phyloP scores from a whole-genome alignment of 2,329 filamentous ascomycete species.

The Capronia epimyces region DNA sequence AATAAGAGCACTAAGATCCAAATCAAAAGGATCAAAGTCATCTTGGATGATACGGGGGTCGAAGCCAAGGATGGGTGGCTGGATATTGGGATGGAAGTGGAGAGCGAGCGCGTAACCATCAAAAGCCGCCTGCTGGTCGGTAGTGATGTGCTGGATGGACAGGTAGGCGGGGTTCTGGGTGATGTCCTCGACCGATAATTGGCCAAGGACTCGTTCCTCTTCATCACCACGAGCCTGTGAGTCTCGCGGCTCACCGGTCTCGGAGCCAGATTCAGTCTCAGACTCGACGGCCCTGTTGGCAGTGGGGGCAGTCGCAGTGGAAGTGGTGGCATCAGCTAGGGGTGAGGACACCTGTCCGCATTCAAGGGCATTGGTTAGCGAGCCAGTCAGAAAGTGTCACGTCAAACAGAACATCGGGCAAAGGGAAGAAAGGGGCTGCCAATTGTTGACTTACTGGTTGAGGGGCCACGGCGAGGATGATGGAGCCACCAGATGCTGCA shows the following conservation, averaged over 20 bases:
- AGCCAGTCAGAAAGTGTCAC: too few relatives aligned
- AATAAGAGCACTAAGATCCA: conserved; percentile 19
- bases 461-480: conserved; percentile 4
- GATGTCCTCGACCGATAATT: background rate
- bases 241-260: background rate
- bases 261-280: background rate
- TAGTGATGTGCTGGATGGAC: conserved; percentile 22
- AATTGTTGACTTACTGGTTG: conserved; percentile 11
- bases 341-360: background rate
- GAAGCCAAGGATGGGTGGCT: conserved; percentile 24
- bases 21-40: conserved; percentile 31
- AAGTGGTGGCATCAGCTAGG: background rate
- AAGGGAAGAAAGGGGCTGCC: too few relatives aligned
- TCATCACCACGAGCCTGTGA: background rate
- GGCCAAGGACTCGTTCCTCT: background rate
- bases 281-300: background rate
- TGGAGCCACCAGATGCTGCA: conserved; percentile 1
- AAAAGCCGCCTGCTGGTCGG: conserved; percentile 24
- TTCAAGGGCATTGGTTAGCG: too few relatives aligned
- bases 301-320: background rate
- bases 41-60: conserved; percentile 30
- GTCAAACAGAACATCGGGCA: too few relatives aligned
- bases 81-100: conserved; percentile 29
- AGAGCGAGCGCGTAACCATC: conserved; percentile 24
- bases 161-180: conserved; percentile 16